phyloP scores from a whole-genome alignment of 305 asterid genomes.

The Rubia occidens region DNA sequence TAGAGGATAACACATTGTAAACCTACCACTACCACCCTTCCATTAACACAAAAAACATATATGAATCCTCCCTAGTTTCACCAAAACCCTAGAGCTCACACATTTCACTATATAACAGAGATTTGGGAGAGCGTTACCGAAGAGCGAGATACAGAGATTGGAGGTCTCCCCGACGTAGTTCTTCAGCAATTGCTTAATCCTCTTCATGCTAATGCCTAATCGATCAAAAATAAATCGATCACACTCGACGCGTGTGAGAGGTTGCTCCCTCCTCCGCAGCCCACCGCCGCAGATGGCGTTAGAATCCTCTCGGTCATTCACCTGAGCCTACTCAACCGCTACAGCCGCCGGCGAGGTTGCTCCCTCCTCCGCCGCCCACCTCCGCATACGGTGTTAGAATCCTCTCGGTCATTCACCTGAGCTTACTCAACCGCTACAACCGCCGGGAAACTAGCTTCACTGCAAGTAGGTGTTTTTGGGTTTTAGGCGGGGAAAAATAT shows the following conservation, averaged over 20 bases:
- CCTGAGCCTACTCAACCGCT: background rate
- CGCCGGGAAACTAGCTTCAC: background rate
- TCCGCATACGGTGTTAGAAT: background rate
- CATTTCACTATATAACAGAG: background rate
- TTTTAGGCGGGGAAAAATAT: background rate
- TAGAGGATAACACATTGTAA: background rate
- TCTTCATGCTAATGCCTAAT: slow-evolving; percentile 21
- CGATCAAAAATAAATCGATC: slow-evolving; percentile 44
- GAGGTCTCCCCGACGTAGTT: slow-evolving; percentile 28
- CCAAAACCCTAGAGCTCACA: slow-evolving; percentile 1
- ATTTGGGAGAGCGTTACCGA: slow-evolving; percentile 24
- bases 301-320: slow-evolving; percentile 9
- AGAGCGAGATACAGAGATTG: slow-evolving; percentile 58
- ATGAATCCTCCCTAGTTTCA: background rate
- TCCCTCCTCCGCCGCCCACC: slow-evolving; percentile 2
- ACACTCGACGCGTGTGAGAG: slow-evolving; percentile 10
- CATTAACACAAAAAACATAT: background rate
- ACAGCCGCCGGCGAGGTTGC: background rate
- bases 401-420: slow-evolving; percentile 10
- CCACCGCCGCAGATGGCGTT: slow-evolving; percentile 7
- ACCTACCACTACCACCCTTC: background rate
- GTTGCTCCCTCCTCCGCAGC: background rate
- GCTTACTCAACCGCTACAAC: background rate
- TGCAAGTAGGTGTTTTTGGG: background rate
- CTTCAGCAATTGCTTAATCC: background rate